Base-by-base conservation (phyloP, 2,329 filamentous ascomycete species). In the Fusarium longipes region DNA sequence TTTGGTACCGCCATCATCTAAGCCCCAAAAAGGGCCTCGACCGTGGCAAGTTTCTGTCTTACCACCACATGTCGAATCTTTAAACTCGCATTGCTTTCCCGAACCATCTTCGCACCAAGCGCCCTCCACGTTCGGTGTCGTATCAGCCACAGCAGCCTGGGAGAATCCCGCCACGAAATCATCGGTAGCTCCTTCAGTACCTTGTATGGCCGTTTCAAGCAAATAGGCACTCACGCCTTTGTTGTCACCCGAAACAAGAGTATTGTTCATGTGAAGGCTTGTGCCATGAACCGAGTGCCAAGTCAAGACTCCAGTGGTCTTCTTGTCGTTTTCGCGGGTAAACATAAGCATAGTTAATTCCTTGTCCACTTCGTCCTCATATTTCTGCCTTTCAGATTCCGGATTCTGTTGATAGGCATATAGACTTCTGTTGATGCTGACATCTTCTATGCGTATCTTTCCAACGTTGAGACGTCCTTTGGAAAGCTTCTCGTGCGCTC, bases 261-360 rank as follows among this genome's bases (percentile, higher is more conserved):
- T 61, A 0, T 60, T 61, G 18, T 61, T 61, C 38, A 61, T 61
- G 1, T 60, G 40, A 0, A 61, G 56, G 5, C 57, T 61, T 3
- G 55, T 61, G 0, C 57, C 57, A 2, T 61, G 57, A 0, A 61
- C 38, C 0, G 57, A 61, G 3, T 53, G 48, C 57, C 57, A 61
- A 0, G 55, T 61, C 1, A 61, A 8, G 0, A 61, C 55, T 1
- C 55, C 57, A 0, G 55, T 18, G 1, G 52, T 36, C 1, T 60
- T 61, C 1, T 39, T 22, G 5, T 61, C 57, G 1, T 14, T 6
- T 17, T 53, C 38, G 2, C 57, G 55, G 0, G 44, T 61, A 9
- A 61, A 61, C 1, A 30, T 61, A 2, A 61, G 38, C 57, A 61
- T 61, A 2, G 57, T 61, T 7, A 61, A 18, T 15, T 61, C 57